A percentile compares a stretch with the other conserved stretches of the same genome.
Conservation (phyloP, 768 basidiomycete genomes). For the Mycena galericulata region DNA sequence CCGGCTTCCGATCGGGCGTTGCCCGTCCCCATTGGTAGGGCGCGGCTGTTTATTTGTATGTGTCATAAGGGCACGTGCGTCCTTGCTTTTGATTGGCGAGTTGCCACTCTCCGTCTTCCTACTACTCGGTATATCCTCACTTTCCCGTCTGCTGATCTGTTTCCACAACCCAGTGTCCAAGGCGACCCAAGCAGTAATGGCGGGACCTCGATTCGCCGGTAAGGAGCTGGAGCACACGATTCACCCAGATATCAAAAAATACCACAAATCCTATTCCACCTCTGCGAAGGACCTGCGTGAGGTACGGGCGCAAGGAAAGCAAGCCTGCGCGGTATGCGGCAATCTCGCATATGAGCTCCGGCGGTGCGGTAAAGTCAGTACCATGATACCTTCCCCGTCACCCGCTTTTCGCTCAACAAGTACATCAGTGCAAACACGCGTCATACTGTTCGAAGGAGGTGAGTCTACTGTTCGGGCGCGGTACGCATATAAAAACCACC, state of each 20-base stretch:
- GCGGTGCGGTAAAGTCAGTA: conserved; percentile 27
- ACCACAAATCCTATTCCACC: conserved; percentile 29
- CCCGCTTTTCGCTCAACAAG: conserved; percentile 16
- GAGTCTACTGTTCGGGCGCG: conserved; percentile 13
- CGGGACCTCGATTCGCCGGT: conserved; percentile 10
- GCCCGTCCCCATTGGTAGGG: background rate
- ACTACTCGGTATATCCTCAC: conserved; percentile 3
- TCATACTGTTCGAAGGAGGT: conserved; percentile 28
- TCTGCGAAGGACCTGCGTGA: conserved; percentile 26
- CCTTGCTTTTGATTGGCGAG: background rate
- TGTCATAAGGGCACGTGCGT: conserved; percentile 1
- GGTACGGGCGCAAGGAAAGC: conserved; percentile 15
- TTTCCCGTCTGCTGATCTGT: conserved; percentile 12
- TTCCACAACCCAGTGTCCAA: conserved; percentile 17
- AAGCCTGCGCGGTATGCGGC: conserved; percentile 24
- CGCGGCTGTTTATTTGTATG: conserved; percentile 12
- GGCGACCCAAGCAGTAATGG: conserved; percentile 15
- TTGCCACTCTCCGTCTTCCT: background rate
- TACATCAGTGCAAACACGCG: conserved; percentile 24
- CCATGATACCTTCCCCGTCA: conserved; percentile 6
- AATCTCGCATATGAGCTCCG: conserved; percentile 6
- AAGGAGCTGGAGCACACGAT: conserved; percentile 19
- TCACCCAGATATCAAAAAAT: conserved; percentile 29
- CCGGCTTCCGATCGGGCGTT: no score
- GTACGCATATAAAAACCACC: conserved; percentile 11